Evolutionary conservation across 441 rosid genomes (phyloP).

Genomic region (Adansonia grandidieri): DNA sequence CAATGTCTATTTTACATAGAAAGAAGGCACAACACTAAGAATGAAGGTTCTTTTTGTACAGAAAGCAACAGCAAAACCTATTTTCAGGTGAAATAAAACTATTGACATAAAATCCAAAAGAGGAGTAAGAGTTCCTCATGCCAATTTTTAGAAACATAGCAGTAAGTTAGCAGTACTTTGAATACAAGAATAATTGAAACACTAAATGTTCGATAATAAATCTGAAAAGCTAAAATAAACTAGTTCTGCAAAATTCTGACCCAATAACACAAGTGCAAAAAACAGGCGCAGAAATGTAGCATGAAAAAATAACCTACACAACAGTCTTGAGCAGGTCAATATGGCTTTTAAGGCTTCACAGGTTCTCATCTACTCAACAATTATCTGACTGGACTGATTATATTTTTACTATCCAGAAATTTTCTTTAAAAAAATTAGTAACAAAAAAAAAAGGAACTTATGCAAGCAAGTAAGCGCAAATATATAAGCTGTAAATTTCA

Average conservation of each 20-base stretch:
- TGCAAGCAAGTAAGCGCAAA: conserved; percentile 9
- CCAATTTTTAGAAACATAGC: conserved; percentile 6
- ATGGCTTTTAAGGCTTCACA: conserved; percentile 5
- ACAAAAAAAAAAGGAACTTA: not conserved
- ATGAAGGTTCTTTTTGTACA: conserved; percentile 20
- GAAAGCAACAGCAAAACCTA: conserved; percentile 15
- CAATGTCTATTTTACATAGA: conserved; percentile 19
- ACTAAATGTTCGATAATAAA: not conserved
- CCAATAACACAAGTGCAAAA: conserved; percentile 6
- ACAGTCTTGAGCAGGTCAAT: conserved; percentile 8
- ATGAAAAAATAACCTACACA: not conserved
- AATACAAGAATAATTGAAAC: not conserved
- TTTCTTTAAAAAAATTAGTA: not conserved
- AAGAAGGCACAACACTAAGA: not conserved
- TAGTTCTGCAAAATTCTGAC: not conserved
- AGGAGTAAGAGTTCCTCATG: not conserved
- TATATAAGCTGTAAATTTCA: conserved; percentile 1
- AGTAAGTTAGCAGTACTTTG: not conserved
- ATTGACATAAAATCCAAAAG: conserved; percentile 12
- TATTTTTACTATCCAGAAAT: not conserved
- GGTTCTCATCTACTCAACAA: conserved; percentile 6
- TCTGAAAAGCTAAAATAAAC: not conserved
- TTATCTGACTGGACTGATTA: not conserved
- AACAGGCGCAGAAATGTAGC: conserved; percentile 7
- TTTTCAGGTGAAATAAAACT: not conserved